Evolutionary conservation across 176 grass and related monocot species (phyloP).

Genomic region (Neostapfia colusana): DNA sequence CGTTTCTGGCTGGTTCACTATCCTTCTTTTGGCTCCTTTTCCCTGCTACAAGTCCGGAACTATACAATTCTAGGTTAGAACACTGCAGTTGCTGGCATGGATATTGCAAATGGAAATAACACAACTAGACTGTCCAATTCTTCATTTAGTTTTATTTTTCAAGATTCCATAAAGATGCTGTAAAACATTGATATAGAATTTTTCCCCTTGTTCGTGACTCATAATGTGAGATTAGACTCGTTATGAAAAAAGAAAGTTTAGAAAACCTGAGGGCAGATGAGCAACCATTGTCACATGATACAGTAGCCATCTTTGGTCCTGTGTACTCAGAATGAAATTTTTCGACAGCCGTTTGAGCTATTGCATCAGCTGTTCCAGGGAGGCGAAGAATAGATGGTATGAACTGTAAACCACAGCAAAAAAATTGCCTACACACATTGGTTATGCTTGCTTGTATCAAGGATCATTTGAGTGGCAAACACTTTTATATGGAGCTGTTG

Average conservation of each 20-base stretch:
- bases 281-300: not conserved
- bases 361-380: not conserved
- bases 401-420: not conserved
- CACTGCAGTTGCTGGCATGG: conserved; percentile 79
- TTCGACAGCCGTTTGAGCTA: not conserved
- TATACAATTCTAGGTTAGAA: conserved; percentile 55
- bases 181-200: conserved; percentile 21
- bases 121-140: conserved; percentile 1
- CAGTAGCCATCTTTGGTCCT: not conserved
- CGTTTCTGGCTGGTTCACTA: conserved; percentile 58
- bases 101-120: conserved; percentile 67
- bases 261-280: not conserved
- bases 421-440: not conserved
- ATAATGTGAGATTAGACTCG: not conserved
- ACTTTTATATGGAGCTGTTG: not conserved
- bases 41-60: conserved; percentile 59
- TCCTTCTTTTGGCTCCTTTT: conserved; percentile 72
- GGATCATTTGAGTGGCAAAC: not conserved
- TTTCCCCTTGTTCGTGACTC: not conserved
- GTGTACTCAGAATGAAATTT: not conserved
- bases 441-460: not conserved
- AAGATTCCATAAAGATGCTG: not conserved
- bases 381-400: not conserved
- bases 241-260: not conserved
- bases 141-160: not conserved